These are phyloP conservation scores for Talaromyces sp. DNA, from an alignment of 2,329 filamentous ascomycete species.

Conservation along the genomic window DNA sequence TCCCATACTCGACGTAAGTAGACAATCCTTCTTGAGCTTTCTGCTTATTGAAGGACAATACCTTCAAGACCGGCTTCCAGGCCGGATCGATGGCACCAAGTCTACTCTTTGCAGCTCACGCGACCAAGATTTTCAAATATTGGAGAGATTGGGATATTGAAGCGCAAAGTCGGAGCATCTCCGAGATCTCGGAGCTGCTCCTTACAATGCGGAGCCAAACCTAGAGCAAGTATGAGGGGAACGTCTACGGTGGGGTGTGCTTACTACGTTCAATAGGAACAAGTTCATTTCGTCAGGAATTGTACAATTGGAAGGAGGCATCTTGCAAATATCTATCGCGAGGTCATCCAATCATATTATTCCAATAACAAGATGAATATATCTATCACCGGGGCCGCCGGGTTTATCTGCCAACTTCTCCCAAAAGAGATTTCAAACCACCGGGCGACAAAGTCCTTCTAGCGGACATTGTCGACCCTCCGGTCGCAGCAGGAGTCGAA, in stretches of 20 bases:
- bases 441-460: conserved; percentile 49
- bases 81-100: not conserved
- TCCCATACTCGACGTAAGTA: not conserved
- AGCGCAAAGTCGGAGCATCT: conserved; percentile 17
- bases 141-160: not conserved
- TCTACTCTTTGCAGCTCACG: not conserved
- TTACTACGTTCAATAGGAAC: not conserved
- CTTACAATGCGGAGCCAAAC: conserved; percentile 2
- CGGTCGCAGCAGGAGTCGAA: conserved; percentile 47
- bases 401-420: conserved; percentile 63
- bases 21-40: not conserved
- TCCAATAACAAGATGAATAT: conserved; percentile 41
- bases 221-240: conserved; percentile 5
- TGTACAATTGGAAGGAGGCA: conserved; percentile 45
- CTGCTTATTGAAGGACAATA: not conserved
- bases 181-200: conserved; percentile 9
- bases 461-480: conserved; percentile 56
- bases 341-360: conserved; percentile 25
- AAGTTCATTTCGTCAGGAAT: not conserved
- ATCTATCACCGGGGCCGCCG: conserved; percentile 62
- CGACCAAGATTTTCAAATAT: too few species aligned
- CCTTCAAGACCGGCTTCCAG: not conserved
- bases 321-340: conserved; percentile 60
- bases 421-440: conserved; percentile 54
- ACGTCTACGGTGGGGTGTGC: not conserved